Evolutionary conservation across 2,329 filamentous ascomycete genomes (phyloP), one percentile per base, ranked within the genome.

Genomic region (Sclerotinia glacialis): DNA sequence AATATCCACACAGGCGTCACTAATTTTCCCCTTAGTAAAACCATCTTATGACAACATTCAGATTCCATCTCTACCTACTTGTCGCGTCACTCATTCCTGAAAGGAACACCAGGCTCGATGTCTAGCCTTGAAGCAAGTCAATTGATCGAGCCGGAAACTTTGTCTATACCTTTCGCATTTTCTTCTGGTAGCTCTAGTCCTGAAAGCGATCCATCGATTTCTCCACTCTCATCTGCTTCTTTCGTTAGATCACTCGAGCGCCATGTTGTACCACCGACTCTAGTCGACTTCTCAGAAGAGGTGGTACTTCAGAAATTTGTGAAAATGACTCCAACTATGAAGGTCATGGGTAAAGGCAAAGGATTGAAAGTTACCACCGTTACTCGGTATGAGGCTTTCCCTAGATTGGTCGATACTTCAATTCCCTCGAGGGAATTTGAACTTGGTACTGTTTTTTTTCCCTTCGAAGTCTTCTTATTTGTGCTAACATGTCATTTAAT

Each of bases 261-360:
- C 21, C 21, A 28, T 3, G n/a, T 50, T 18, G 34, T 55, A 11
- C 34, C 49, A 26, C 49, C 28, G 16, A 53, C 18, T 3, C 23
- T 55, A 31, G 26, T 34, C 16, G 64, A 18, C 2, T 63, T 55
- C 16, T 23, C 47, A n/a, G 64, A 66, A 26, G 64, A 62, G 53
- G 28, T n/a, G 8, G 28, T 8, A 18, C 3, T 66, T 9, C 47
- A 46, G 11, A 54, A 31, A 12, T 62, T 21, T 26, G 37, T 44
- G n/a, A 37, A 47, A 16, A 44, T 63, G 23, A 23, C 47, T 16
- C 31, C 58, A n/a, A 31, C 40, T 11, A 62, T 28, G 49, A 46
- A 40, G 14, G n/a, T 50, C 12, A 23, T 54, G 16, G 26, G 34
- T 18, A 49, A 49, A 28, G 64, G 31, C 3, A 66, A 54, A 12